These are phyloP conservation scores for Fraxinus xanthoxyloides DNA, from an alignment of 305 asterid genomes.

Conservation along the genomic window DNA sequence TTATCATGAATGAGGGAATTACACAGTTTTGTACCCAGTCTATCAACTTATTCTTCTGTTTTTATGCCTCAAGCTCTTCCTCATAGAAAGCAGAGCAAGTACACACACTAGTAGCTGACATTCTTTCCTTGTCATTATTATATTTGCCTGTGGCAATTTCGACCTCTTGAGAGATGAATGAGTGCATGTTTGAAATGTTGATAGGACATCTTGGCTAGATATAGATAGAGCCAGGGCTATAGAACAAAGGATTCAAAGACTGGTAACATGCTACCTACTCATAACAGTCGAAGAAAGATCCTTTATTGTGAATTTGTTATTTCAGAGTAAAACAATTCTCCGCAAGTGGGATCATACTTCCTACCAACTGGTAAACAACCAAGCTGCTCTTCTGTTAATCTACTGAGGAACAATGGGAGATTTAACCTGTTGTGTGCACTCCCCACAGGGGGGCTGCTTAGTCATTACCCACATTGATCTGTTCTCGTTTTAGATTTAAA, in stretches of 20 bases:
- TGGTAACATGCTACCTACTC: not conserved
- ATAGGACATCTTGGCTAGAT: not conserved
- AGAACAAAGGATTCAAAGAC: not conserved
- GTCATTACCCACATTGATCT: not conserved
- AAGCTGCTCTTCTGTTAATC: not conserved
- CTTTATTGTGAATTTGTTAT: not conserved
- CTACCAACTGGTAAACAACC: not conserved
- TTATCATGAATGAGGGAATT: not conserved
- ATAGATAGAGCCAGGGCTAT: not conserved
- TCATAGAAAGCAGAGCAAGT: not conserved
- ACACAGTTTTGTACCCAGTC: not conserved
- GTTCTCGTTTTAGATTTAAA: not conserved
- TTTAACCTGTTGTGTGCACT: not conserved
- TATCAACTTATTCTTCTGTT: not conserved
- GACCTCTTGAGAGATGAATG: not conserved
- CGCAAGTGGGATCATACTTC: not conserved
- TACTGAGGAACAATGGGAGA: not conserved
- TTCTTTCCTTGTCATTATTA: not conserved
- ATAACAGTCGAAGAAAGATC: not conserved
- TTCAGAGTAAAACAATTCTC: not conserved
- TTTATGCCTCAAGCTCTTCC: conserved; percentile 2
- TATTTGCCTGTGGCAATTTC: not conserved
- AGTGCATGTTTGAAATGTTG: not conserved
- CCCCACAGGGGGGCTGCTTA: not conserved
- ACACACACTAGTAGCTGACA: not conserved